Base-by-base conservation (phyloP, 1,139 yeast genomes). In the Saccharomycopsis hybrid region DNA sequence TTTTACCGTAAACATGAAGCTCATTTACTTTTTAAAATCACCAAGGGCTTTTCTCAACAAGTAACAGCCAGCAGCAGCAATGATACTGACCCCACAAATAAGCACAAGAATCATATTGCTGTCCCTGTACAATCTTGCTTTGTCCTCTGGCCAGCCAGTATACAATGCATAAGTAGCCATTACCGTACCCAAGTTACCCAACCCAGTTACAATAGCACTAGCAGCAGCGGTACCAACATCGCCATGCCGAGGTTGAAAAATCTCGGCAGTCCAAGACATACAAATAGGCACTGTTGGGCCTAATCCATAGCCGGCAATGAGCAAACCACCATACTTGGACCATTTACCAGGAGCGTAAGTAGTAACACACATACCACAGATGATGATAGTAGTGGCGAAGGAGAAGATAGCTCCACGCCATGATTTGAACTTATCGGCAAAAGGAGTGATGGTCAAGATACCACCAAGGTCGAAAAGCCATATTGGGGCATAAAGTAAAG, bases 281-380 rank as follows among this genome's bases (percentile, higher is more conserved):
- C 85, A 77, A 46, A 85, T 86, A 33, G 96, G 96, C 28, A 86
- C 95, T 0, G 96, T 87, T 25, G 96, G 94, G 9, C 96, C 96
- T 43, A 87, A 73, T 0, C 96, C 96, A 60, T 81, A 85, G 0
- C 96, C 96, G 25, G 86, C 80, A 60, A 87, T 81, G 52, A 87
- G 71, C 52, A 87, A 71, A 0, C 96, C 96, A 2, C 80, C 95
- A 62, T 86, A 87, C 58, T 79, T 76, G 53, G 77, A 74, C 96
- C 96, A 87, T 31, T 78, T 66, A 1, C 82, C 84, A 11, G 71
- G 70, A 1, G 95, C 94, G 63, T 71, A 87, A 0, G 95, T 85
- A 35, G 87, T 80, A 7, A 85, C 88, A 48, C 85, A 67, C 65
- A 87, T 67, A 1, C 96, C 96, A 37, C 74, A 70, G 41, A 87